Evolutionary conservation across 352 stramenopile genomes (phyloP), one percentile per base, ranked within the genome.

Genomic region (Phytophthora sansomeana): DNA sequence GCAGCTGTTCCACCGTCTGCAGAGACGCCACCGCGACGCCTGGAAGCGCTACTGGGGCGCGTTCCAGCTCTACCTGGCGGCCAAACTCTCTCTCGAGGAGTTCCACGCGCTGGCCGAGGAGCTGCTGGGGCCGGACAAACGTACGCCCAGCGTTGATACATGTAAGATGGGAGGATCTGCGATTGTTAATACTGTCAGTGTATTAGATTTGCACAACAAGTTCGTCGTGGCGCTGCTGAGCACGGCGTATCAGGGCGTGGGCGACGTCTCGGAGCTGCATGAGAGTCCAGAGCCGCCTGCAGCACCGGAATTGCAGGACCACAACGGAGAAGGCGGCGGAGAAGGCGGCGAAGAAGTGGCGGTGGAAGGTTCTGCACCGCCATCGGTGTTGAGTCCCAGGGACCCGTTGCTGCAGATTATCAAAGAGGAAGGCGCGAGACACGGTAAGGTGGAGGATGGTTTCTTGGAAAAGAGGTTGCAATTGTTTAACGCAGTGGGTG

Each of bases 11-110:
- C 81, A 86, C 54, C 67, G 70, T 24, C 74, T 92, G n/a, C 74
- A 89, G 63, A 67, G 72, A 19, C 74, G 75, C 41, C 63, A 81
- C 42, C 72, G 67, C 17, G 63, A 81, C 59, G 71, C 77, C 17
- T 92, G 83, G 83, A 69, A 72, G 48, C 68, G 54, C 14, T 92
- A 92, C 59, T 92, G 83, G 83, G 54, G 65, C 26, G 71, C 72
- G 21, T 86, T 90, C 53, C 81, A 89, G 62, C 67, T 77, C 10
- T 92, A 85, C 19, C 47, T 90, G 13, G 13, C 69, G n/a, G 81
- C 83, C 36, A 72, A 78, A 24, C 32, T 85, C 21, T 83, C 83
- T 46, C 49, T 87, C 8, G 63, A 83, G 10, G 79, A 92, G 56
- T 89, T 92, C 57, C 81, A 92, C 28, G 47, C 55, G 29, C 64